Evolutionary conservation across 139 green algal genomes (phyloP).

Genomic region (Chlamydomonas incerta): DNA sequence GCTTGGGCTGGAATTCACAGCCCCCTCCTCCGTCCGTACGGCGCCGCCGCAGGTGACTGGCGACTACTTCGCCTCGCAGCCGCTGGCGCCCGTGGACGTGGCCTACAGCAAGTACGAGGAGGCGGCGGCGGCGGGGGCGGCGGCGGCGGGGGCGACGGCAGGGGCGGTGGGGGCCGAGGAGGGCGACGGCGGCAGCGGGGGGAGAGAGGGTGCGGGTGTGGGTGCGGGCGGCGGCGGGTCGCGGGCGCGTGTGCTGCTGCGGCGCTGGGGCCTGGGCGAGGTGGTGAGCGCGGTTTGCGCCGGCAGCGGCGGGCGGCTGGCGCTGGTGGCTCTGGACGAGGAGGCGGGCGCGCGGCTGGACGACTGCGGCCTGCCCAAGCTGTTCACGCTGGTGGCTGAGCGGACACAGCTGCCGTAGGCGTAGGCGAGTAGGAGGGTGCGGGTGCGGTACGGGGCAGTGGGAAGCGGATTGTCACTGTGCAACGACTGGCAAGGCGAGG

Average conservation of each 20-base stretch:
- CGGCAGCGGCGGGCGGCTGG: conserved; percentile 15
- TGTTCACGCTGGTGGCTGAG: conserved; percentile 55
- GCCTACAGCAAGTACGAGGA: conserved; percentile 59
- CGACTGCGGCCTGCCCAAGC: conserved; percentile 58
- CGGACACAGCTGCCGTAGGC: too few species aligned
- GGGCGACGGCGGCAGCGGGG: background rate
- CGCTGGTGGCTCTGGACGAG: conserved; percentile 52
- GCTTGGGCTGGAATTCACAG: too few species aligned
- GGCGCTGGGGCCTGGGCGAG: conserved; percentile 60
- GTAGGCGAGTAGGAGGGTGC: too few species aligned
- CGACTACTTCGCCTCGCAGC: conserved; percentile 40
- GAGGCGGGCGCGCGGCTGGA: conserved; percentile 50
- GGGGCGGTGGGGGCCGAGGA: too few species aligned
- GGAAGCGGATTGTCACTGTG: too few species aligned
- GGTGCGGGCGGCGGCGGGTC: background rate
- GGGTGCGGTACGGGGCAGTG: too few species aligned
- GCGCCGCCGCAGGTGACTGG: conserved; percentile 2
- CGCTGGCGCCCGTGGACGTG: conserved; percentile 39
- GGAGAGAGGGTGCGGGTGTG: background rate
- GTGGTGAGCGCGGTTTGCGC: conserved; percentile 49
- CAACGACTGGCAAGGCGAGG: too few species aligned
- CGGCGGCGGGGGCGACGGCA: too few species aligned
- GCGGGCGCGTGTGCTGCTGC: conserved; percentile 13
- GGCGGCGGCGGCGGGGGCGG: background rate
- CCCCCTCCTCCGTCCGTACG: too few species aligned